These are phyloP conservation scores for Salvia hispanica DNA, from an alignment of 257 asterid species.

Conservation along the genomic window DNA sequence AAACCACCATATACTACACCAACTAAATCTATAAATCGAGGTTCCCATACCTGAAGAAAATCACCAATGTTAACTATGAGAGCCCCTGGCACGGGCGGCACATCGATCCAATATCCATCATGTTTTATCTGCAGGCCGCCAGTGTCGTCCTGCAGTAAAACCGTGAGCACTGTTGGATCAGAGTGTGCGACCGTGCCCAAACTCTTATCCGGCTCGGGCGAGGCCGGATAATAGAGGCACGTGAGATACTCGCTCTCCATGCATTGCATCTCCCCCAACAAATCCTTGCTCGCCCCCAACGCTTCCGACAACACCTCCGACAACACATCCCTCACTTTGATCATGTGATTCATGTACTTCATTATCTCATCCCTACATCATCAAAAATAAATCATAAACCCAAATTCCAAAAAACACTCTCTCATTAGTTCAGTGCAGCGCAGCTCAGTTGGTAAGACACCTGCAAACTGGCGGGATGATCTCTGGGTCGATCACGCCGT, in stretches of 20 bases:
- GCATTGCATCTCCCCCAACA: constrained; percentile 45
- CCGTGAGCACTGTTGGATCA: constrained; percentile 59
- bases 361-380: constrained; percentile 48
- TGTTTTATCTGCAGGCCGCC: constrained; percentile 81
- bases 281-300: constrained; percentile 45
- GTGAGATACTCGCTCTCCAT: constrained; percentile 52
- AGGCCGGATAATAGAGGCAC: constrained; percentile 67
- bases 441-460: constrained; percentile 20
- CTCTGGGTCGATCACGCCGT: constrained; percentile 42
- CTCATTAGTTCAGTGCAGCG: too few species aligned
- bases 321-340: constrained; percentile 43
- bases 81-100: constrained; percentile 67
- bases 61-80: constrained; percentile 72
- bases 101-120: constrained; percentile 59
- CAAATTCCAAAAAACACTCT: too few species aligned
- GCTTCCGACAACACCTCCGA: constrained; percentile 68
- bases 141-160: constrained; percentile 53
- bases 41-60: constrained; percentile 53
- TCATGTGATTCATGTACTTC: constrained; percentile 58
- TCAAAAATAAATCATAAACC: background rate
- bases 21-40: too few species aligned
- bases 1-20: too few species aligned
- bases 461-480: constrained; percentile 65
- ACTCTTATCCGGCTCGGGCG: constrained; percentile 67
- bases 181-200: constrained; percentile 60